Conservation (phyloP, 2,329 filamentous ascomycete species). For the Gaeumannomyces tritici region DNA sequence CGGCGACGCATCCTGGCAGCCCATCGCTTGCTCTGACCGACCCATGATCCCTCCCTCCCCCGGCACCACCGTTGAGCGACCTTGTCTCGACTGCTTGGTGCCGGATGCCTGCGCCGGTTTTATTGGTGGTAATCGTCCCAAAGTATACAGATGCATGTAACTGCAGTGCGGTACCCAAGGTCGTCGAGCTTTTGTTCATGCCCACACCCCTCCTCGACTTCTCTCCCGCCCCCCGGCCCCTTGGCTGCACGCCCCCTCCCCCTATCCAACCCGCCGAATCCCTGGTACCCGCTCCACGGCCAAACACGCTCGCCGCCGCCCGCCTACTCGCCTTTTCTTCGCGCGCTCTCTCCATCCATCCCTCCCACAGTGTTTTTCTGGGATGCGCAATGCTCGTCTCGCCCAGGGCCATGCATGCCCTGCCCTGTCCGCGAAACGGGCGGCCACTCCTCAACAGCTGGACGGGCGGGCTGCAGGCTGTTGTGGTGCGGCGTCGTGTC, state of each 20-base stretch:
- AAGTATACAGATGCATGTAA: not conserved
- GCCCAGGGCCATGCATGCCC: not conserved
- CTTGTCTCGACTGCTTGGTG: constrained; percentile 15
- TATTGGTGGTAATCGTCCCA: constrained; percentile 12
- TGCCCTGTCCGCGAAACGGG: not conserved
- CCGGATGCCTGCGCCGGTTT: constrained; percentile 16
- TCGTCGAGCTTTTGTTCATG: too few relatives aligned
- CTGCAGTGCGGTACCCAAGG: not conserved
- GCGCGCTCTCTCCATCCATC: too few relatives aligned
- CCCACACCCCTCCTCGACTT: not conserved
- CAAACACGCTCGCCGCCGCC: not conserved
- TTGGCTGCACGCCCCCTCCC: not conserved
- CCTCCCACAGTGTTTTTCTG: not conserved
- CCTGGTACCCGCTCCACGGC: not conserved
- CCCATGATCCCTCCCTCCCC: not conserved
- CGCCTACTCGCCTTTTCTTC: not conserved
- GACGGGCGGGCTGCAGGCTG: not conserved
- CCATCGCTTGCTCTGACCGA: not conserved
- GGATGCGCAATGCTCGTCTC: not conserved
- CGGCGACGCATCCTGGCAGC: not conserved
- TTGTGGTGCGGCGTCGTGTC: not conserved
- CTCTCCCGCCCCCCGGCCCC: not conserved
- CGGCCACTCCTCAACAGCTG: not conserved
- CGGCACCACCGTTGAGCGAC: constrained; percentile 10
- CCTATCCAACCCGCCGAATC: not conserved